These are phyloP conservation scores for Spizellomyces sp. DNA, from an alignment of 192 early-diverging fungal genomes.

Conservation along the genomic window DNA sequence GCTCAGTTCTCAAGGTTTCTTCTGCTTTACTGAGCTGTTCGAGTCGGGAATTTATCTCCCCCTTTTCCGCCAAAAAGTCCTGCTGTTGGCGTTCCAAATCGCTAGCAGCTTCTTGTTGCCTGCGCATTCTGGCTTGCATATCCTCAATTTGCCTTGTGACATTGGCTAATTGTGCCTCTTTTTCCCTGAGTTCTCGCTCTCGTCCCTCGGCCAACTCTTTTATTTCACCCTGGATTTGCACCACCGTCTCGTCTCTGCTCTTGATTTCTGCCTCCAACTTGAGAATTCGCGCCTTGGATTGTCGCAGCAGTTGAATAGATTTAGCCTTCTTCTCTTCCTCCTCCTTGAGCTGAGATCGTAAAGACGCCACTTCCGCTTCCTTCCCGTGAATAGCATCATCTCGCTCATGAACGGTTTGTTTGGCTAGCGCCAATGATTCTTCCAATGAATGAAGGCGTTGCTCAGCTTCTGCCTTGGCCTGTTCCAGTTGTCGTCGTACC, in stretches of 20 bases:
- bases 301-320: constrained; percentile 57
- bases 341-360: constrained; percentile 34
- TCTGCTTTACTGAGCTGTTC: constrained; percentile 25
- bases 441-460: constrained; percentile 26
- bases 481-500: constrained; percentile 12
- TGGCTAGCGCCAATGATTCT: constrained; percentile 35
- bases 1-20: constrained; percentile 15
- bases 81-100: constrained; percentile 34
- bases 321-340: constrained; percentile 64
- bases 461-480: constrained; percentile 10
- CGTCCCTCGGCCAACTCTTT: constrained; percentile 16
- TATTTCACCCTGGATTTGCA: constrained; percentile 32
- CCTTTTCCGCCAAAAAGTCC: constrained; percentile 27
- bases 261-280: constrained; percentile 54
- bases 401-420: constrained; percentile 35
- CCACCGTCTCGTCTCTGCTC: constrained; percentile 33
- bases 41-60: constrained; percentile 10
- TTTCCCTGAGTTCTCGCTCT: constrained; percentile 35
- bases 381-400: constrained; percentile 21
- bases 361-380: constrained; percentile 8
- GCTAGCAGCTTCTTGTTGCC: constrained; percentile 33
- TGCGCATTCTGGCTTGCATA: constrained; percentile 39
- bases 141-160: constrained; percentile 53
- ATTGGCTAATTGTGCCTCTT: constrained; percentile 38
- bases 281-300: constrained; percentile 53